These are phyloP conservation scores for Xylaria cubensis DNA, from an alignment of 495 filamentous ascomycete genomes.

Conservation along the genomic window DNA sequence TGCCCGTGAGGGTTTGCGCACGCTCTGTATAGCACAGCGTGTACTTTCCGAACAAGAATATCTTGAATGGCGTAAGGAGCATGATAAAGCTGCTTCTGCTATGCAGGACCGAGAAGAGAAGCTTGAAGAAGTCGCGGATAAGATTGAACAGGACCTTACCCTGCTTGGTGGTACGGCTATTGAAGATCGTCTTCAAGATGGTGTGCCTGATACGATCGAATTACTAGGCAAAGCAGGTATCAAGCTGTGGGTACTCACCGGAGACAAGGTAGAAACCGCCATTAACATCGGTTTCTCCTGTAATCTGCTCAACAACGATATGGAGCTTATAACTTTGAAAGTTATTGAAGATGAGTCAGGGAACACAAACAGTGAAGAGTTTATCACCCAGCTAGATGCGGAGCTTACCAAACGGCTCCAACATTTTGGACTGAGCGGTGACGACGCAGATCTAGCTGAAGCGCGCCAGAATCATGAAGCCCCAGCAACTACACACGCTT, in stretches of 20 bases:
- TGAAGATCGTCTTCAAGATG: conserved; percentile 96
- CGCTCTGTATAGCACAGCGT: conserved; percentile 91
- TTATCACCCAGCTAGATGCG: conserved; percentile 63
- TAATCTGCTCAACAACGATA: conserved; percentile 95
- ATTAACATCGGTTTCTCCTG: conserved; percentile 99
- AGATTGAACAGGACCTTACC: conserved; percentile 87
- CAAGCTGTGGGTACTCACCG: conserved; percentile 99
- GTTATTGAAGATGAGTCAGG: conserved; percentile 71
- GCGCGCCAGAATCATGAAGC: conserved; percentile 84
- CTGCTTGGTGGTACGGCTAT: conserved; percentile 97
- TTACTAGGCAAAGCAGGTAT: conserved; percentile 93
- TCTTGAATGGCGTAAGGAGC: conserved; percentile 79
- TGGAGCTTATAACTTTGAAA: conserved; percentile 95
- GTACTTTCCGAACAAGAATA: conserved; percentile 88
- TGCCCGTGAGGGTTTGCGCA: conserved; percentile 92
- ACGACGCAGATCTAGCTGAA: conserved; percentile 81
- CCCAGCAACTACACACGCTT: conserved; percentile 87
- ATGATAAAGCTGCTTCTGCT: conserved; percentile 85
- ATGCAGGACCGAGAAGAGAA: conserved; percentile 92
- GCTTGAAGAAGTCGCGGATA: conserved; percentile 85
- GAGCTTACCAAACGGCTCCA: conserved; percentile 76
- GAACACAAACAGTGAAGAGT: conserved; percentile 43
- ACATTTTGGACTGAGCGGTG: conserved; percentile 80
- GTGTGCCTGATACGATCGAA: conserved; percentile 95
- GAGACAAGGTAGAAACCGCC: conserved; percentile 98